These are phyloP conservation scores for Colletotrichum tabaci DNA, from an alignment of 2,329 filamentous ascomycete genomes.

Conservation along the genomic window DNA sequence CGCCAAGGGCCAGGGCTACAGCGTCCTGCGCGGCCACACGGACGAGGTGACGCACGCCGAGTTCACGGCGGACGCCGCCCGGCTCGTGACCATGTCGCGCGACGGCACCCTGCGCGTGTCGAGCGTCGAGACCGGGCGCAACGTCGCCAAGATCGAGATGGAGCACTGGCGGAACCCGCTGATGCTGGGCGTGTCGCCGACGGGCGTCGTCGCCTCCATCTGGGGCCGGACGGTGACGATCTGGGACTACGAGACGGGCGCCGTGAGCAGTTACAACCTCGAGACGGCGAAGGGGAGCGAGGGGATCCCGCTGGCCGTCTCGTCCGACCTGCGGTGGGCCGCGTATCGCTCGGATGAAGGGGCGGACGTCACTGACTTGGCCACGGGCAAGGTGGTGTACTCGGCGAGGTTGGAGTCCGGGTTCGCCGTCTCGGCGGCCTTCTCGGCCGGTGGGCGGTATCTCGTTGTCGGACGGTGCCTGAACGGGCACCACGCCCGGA, in stretches of 20 bases:
- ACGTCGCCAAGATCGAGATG: constrained; percentile 38
- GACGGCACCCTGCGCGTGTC: constrained; percentile 39
- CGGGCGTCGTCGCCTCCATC: constrained; percentile 17
- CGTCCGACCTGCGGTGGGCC: constrained; percentile 33
- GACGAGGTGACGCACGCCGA: constrained; percentile 40
- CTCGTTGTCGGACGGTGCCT: constrained; percentile 24
- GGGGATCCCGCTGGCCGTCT: constrained; percentile 36
- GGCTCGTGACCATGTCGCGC: constrained; percentile 30
- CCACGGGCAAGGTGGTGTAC: constrained; percentile 36
- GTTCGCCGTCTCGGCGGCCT: constrained; percentile 34
- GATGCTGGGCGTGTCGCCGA: constrained; percentile 25
- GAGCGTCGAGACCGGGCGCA: constrained; percentile 20
- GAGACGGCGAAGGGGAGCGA: constrained; percentile 35
- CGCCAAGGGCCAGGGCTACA: constrained; percentile 21
- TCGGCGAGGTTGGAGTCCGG: constrained; percentile 32
- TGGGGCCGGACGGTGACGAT: constrained; percentile 39
- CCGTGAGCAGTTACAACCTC: constrained; percentile 33
- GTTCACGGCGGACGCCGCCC: constrained; percentile 31
- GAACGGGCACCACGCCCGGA: constrained; percentile 25
- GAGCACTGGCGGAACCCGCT: constrained; percentile 38
- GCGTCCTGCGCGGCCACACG: constrained; percentile 38
- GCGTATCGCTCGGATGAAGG: constrained; percentile 40
- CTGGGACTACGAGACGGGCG: constrained; percentile 35
- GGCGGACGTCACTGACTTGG: constrained; percentile 35
- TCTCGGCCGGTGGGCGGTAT: constrained; percentile 22